phyloP scores from a whole-genome alignment of 352 stramenopile genomes.

The Pythium phragmiticola region DNA sequence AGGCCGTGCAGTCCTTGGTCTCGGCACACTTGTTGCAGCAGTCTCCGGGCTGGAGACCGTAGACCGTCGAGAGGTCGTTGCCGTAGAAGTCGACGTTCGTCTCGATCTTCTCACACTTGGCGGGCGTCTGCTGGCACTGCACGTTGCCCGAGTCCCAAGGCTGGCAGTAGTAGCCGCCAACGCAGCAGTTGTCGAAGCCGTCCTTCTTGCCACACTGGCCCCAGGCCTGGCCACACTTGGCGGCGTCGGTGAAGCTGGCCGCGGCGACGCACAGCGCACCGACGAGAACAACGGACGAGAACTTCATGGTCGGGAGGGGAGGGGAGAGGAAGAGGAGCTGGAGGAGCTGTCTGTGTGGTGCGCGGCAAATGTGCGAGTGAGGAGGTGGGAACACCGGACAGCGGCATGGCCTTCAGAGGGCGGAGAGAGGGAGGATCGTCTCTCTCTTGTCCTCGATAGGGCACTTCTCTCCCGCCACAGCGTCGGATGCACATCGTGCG shows the following conservation, averaged over 20 bases:
- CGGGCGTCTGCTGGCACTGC: conserved; percentile 35
- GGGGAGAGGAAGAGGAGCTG: not conserved
- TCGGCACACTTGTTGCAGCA: conserved; percentile 27
- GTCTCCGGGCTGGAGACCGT: conserved; percentile 33
- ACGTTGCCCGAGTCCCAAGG: conserved; percentile 37
- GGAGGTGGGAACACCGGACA: too few species aligned
- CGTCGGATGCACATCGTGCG: not conserved
- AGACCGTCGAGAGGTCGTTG: conserved; percentile 40
- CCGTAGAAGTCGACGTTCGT: conserved; percentile 40
- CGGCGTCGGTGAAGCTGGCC: not conserved
- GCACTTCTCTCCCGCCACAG: not conserved
- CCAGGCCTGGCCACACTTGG: not conserved
- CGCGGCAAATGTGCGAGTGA: conserved; percentile 9
- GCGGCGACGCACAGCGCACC: not conserved
- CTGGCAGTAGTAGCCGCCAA: conserved; percentile 38
- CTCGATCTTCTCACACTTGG: conserved; percentile 33
- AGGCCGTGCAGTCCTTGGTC: conserved; percentile 37
- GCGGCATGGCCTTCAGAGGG: too few species aligned
- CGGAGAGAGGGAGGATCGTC: too few species aligned
- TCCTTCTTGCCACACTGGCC: conserved; percentile 11
- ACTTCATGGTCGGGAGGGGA: conserved; percentile 6
- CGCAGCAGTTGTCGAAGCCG: conserved; percentile 29
- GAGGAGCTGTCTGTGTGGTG: not conserved
- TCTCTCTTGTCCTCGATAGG: too few species aligned
- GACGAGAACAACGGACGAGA: not conserved